Percentiles rank a stretch among this genome's conserved stretches.
phyloP scores from a whole-genome alignment of 805 yeast genomes.

The Hemisphaericaspora nanyangensis region DNA sequence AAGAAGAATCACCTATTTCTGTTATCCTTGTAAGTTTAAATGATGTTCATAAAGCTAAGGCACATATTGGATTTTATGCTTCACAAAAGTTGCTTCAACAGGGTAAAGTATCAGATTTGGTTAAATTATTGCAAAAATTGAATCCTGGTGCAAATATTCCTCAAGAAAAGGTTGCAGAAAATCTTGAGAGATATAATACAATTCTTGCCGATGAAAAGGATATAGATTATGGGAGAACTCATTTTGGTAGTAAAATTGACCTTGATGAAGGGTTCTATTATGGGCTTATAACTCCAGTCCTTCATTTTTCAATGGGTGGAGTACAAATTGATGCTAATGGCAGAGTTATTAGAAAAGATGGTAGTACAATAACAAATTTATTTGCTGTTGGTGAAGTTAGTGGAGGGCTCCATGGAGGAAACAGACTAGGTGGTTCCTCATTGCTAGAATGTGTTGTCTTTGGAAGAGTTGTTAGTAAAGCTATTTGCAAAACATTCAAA shows the following conservation, averaged over 20 bases:
- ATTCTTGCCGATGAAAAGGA: slow-evolving; percentile 18
- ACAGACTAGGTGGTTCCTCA: slow-evolving; percentile 58
- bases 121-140: slow-evolving; percentile 9
- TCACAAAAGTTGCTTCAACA: slow-evolving; percentile 22
- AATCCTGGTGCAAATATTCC: slow-evolving; percentile 11
- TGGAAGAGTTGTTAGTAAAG: slow-evolving; percentile 28
- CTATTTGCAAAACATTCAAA: too few species aligned
- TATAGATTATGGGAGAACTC: slow-evolving; percentile 27
- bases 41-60: slow-evolving; percentile 42
- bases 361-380: slow-evolving; percentile 38
- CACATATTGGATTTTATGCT: slow-evolving; percentile 50
- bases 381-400: slow-evolving; percentile 67
- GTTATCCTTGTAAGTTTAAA: slow-evolving; percentile 36
- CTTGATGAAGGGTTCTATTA: slow-evolving; percentile 24
- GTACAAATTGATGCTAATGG: slow-evolving; percentile 48
- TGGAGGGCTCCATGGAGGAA: slow-evolving; percentile 67
- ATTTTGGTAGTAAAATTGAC: slow-evolving; percentile 20
- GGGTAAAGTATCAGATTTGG: slow-evolving; percentile 20
- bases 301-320: slow-evolving; percentile 74
- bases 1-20: slow-evolving; percentile 13
- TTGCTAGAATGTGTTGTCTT: slow-evolving; percentile 59
- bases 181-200: slow-evolving; percentile 15
- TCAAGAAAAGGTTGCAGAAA: slow-evolving; percentile 6
- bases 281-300: slow-evolving; percentile 57
- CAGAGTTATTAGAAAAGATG: slow-evolving; percentile 33